phyloP scores from a whole-genome alignment of 2,329 filamentous ascomycete species.

The Monosporascus cannonballus region DNA sequence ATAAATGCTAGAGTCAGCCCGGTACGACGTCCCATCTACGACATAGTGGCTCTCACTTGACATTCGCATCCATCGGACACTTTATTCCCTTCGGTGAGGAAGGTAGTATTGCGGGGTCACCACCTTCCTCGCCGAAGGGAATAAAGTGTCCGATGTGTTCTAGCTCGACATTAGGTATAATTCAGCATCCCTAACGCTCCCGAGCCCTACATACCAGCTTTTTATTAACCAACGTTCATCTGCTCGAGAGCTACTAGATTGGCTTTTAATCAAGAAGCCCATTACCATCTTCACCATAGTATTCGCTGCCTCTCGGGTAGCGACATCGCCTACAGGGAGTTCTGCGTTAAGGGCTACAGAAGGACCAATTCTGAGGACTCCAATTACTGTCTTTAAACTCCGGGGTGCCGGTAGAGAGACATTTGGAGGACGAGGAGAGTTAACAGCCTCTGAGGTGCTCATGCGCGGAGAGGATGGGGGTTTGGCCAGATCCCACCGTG shows the following conservation, averaged over 20 bases:
- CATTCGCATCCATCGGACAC: too few species aligned
- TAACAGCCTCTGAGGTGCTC: too few species aligned
- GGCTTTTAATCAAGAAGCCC: conserved; percentile 1
- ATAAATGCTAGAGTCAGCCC: too few species aligned
- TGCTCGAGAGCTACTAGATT: neutral
- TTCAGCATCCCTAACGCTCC: neutral
- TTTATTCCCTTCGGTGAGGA: too few species aligned
- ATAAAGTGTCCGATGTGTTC: too few species aligned
- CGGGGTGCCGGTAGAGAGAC: too few species aligned
- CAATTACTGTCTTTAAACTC: neutral
- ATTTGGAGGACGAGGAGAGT: too few species aligned
- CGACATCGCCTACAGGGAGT: conserved; percentile 1
- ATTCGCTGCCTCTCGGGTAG: conserved; percentile 1
- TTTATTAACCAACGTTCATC: neutral
- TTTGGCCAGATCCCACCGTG: too few species aligned
- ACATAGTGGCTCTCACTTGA: too few species aligned
- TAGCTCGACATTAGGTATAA: neutral
- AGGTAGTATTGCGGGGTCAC: too few species aligned
- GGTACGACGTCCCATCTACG: too few species aligned
- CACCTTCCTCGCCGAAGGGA: too few species aligned
- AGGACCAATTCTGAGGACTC: conserved; percentile 1
- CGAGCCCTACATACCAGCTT: neutral
- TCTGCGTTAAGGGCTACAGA: conserved; percentile 2
- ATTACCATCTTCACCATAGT: neutral
- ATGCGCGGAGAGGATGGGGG: accelerated